phyloP scores from a whole-genome alignment of 2,329 filamentous ascomycete genomes.

The Venturia effusa region DNA sequence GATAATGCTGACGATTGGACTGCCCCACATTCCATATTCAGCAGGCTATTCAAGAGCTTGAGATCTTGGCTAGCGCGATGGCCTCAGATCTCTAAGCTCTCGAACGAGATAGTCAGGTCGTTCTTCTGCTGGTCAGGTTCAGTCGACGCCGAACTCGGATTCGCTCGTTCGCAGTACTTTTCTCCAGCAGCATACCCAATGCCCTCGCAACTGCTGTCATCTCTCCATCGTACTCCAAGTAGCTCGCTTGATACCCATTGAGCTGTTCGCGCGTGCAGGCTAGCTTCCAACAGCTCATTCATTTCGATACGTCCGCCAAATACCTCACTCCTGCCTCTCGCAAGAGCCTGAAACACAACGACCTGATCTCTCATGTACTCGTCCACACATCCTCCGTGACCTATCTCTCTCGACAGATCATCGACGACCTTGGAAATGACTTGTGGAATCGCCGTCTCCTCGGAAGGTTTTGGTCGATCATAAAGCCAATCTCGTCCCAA shows the following conservation, averaged over 20 bases:
- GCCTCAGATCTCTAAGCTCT: not conserved
- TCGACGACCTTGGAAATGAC: constrained; percentile 35
- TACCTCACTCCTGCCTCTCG: constrained; percentile 29
- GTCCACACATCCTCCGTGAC: constrained; percentile 40
- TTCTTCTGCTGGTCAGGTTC: not conserved
- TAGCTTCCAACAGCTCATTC: constrained; percentile 21
- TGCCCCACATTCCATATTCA: not conserved
- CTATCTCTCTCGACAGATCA: constrained; percentile 35
- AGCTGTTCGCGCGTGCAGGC: constrained; percentile 36
- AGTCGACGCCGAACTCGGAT: not conserved
- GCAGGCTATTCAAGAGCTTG: not conserved
- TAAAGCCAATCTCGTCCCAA: constrained; percentile 43
- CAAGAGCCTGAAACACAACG: constrained; percentile 48
- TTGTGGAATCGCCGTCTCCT: constrained; percentile 18
- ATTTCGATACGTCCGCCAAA: constrained; percentile 18
- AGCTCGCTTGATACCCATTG: constrained; percentile 32
- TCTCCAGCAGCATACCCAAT: constrained; percentile 20
- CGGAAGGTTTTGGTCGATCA: constrained; percentile 21
- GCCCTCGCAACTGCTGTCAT: constrained; percentile 25
- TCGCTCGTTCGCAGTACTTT: not conserved
- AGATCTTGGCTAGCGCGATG: not conserved
- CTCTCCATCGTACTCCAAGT: constrained; percentile 29
- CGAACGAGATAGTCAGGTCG: not conserved
- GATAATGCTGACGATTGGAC: not conserved
- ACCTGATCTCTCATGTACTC: constrained; percentile 47